Conservation (phyloP, 148 eudicot genomes). For the Fagopyrum homotropicum region DNA sequence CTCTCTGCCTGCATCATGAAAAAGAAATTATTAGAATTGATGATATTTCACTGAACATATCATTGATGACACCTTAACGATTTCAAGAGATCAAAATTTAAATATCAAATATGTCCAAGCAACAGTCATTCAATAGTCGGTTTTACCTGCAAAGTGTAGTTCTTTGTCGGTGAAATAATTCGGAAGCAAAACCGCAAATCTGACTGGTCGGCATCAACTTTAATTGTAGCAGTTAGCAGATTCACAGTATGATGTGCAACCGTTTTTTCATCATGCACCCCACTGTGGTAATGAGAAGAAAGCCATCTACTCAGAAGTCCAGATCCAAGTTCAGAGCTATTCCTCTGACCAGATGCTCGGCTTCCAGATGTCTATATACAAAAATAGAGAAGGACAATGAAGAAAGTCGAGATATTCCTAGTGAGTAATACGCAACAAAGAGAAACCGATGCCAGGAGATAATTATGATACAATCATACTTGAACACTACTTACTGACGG, state of each 20-base stretch:
- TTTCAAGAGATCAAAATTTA: neutral
- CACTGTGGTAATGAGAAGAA: slow-evolving; percentile 95
- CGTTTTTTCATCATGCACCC: slow-evolving; percentile 91
- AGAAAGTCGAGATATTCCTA: neutral
- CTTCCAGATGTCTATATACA: slow-evolving; percentile 58
- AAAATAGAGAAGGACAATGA: slow-evolving; percentile 3
- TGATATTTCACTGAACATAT: neutral
- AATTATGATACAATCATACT: neutral
- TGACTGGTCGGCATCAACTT: slow-evolving; percentile 97
- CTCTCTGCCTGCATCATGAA: slow-evolving; percentile 77
- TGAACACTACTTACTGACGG: slow-evolving; percentile 63
- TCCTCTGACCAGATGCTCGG: slow-evolving; percentile 86
- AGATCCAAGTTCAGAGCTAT: slow-evolving; percentile 96
- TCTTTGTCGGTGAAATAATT: slow-evolving; percentile 94
- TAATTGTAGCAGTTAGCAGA: slow-evolving; percentile 88
- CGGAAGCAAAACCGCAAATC: slow-evolving; percentile 97
- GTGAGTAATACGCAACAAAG: neutral
- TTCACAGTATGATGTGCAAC: slow-evolving; percentile 97
- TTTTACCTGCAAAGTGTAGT: slow-evolving; percentile 86
- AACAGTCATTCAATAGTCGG: slow-evolving; percentile 10
- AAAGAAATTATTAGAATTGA: slow-evolving; percentile 1
- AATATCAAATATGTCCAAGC: neutral
- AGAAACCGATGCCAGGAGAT: neutral
- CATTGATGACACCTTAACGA: neutral
- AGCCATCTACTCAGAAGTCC: slow-evolving; percentile 98